Base-by-base conservation (phyloP, 768 basidiomycete species). In the Jaapia argillacea region DNA sequence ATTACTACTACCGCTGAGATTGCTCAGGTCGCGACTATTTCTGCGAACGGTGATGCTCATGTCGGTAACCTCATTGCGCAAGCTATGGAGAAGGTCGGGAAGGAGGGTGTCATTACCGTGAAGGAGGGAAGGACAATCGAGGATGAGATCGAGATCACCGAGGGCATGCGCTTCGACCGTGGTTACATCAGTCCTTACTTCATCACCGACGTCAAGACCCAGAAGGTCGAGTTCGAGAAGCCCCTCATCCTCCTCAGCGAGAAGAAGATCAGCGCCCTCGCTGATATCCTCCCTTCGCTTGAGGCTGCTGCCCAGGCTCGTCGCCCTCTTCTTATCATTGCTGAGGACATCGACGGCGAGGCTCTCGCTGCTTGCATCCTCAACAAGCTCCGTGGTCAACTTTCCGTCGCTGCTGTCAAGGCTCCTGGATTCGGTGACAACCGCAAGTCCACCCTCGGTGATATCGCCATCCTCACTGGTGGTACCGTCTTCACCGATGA, bases 161-260 rank as follows among this genome's bases (percentile, higher is more conserved):
- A 99, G 69, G 94, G 94, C 64, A 99, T 99, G 94, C 82, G 92
- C 57, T 97, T 99, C 69, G 94, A 99, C 77, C 86, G 94, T 43
- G 94, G 94, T 18, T 99, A 79, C 75, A 94, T 97, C 67, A 91
- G 88, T 1, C 90, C 93, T 0, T 97, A 97, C 77, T 96, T 98
- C 63, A 81, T 99, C 66, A 98, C 94, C 51, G 91, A 99, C 69
- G 86, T 93, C 72, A 97, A 98, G 77, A 58, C 75, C 36, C 94
- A 97, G 62, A 90, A 86, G 62, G 85, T 85, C 70, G 93, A 98
- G 62, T 86, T 96, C 50, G 94, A 99, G 70, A 98, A 97, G 68
- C 94, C 94, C 13, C 68, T 82, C 55, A 82, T 98, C 55, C 79
- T 98, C 36, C 75, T 99, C 42, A 85, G 81, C 45, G 94, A 99